phyloP scores from a whole-genome alignment of 1,284 basidiomycete species.

The Coriolopsis trogii region DNA sequence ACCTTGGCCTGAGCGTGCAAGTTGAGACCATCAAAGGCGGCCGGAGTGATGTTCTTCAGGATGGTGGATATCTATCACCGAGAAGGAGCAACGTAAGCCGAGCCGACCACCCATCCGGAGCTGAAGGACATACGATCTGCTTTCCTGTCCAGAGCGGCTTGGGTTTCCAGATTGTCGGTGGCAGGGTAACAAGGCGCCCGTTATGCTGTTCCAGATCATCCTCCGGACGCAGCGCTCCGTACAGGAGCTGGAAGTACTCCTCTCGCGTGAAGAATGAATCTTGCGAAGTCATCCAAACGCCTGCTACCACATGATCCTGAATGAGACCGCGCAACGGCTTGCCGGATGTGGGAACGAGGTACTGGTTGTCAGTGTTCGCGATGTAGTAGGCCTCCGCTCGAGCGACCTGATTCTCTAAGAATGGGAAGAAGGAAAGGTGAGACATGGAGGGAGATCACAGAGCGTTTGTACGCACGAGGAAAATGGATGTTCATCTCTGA shows the following conservation, averaged over 20 bases:
- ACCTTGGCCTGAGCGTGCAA: constrained; percentile 89
- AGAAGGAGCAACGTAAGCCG: constrained; percentile 3
- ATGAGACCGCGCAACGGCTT: constrained; percentile 98
- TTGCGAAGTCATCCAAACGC: constrained; percentile 98
- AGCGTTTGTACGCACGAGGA: constrained; percentile 72
- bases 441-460: neutral
- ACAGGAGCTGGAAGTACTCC: constrained; percentile 96
- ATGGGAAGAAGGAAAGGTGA: constrained; percentile 11
- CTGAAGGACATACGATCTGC: constrained; percentile 77
- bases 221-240: constrained; percentile 93
- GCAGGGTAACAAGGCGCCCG: constrained; percentile 79
- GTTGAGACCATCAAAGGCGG: constrained; percentile 83
- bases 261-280: constrained; percentile 94
- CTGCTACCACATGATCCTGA: constrained; percentile 98
- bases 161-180: constrained; percentile 94
- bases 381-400: constrained; percentile 94
- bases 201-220: constrained; percentile 64
- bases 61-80: constrained; percentile 85
- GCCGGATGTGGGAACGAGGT: constrained; percentile 97
- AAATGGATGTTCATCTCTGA: constrained; percentile 99
- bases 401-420: constrained; percentile 85
- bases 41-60: constrained; percentile 89
- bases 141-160: constrained; percentile 96
- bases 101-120: constrained; percentile 1
- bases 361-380: constrained; percentile 99